A percentile compares a stretch with the other conserved stretches of the same genome.
phyloP scores from a whole-genome alignment of 345 rosid genomes.

The Populus nigra region DNA sequence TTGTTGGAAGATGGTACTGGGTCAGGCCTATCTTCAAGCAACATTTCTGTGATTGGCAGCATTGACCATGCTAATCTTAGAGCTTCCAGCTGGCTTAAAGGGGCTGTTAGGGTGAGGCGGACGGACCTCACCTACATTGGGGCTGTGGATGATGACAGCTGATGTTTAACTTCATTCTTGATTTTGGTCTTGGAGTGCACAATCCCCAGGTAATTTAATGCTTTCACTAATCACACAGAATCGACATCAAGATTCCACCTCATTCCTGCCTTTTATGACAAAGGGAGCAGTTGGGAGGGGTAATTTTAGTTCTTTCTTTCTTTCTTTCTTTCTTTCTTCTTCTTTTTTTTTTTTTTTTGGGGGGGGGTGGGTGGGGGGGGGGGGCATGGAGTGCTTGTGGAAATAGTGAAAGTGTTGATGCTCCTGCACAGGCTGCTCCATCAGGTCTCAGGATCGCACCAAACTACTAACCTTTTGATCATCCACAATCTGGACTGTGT shows the following conservation, averaged over 20 bases:
- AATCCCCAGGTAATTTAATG: conserved; percentile 26
- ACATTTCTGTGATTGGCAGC: conserved; percentile 45
- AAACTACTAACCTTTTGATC: conserved; percentile 38
- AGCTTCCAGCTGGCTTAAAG: conserved; percentile 94
- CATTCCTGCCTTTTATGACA: conserved; percentile 18
- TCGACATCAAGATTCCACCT: conserved; percentile 20
- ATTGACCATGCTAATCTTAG: conserved; percentile 73
- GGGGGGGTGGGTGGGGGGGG: background rate
- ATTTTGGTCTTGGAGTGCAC: conserved; percentile 26
- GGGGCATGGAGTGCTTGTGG: conserved; percentile 6
- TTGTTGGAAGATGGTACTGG: conserved; percentile 93
- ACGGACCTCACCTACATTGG: conserved; percentile 82
- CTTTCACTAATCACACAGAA: conserved; percentile 15
- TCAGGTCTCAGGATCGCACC: conserved; percentile 12
- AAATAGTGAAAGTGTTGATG: conserved; percentile 11
- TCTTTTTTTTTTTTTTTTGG: background rate
- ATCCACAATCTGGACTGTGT: conserved; percentile 32
- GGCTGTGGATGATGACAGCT: conserved; percentile 89
- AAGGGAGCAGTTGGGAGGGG: conserved; percentile 29
- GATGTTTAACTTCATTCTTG: conserved; percentile 41
- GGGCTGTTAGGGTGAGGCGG: conserved; percentile 83
- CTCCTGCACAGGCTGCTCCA: conserved; percentile 3
- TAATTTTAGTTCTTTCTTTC: background rate
- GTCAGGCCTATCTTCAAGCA: conserved; percentile 55
- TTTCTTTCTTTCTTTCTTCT: too few species aligned